phyloP scores from a whole-genome alignment of 1,284 basidiomycete genomes.

The Tilletia setariae region DNA sequence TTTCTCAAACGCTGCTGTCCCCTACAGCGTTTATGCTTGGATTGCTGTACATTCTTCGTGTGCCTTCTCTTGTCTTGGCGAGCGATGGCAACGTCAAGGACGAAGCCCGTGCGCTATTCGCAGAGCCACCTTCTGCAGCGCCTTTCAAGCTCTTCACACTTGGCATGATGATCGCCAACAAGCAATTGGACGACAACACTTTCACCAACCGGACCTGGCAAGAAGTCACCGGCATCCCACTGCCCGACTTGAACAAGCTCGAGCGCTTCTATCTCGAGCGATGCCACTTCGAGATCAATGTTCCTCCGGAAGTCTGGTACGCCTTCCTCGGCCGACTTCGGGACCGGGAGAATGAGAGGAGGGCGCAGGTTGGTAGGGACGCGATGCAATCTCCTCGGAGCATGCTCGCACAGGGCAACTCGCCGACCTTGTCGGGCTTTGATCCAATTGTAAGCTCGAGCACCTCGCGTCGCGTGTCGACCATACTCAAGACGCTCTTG shows the following conservation, averaged over 20 bases:
- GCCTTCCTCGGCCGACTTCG: conserved; percentile 37
- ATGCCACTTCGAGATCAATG: conserved; percentile 46
- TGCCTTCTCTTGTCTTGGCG: conserved; percentile 34
- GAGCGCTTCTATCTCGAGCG: conserved; percentile 49
- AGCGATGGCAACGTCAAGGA: conserved; percentile 34
- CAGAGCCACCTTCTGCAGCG: conserved; percentile 43
- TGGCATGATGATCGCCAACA: conserved; percentile 54
- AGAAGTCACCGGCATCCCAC: conserved; percentile 53
- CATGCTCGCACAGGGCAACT: not conserved
- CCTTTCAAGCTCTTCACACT: conserved; percentile 51
- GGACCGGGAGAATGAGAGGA: conserved; percentile 30
- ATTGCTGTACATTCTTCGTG: conserved; percentile 43
- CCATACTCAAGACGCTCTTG: conserved; percentile 16
- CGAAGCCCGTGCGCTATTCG: conserved; percentile 44
- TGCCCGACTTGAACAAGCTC: conserved; percentile 48
- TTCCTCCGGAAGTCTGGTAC: conserved; percentile 46
- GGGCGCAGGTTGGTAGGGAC: not conserved
- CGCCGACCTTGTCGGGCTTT: not conserved
- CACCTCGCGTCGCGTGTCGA: not conserved
- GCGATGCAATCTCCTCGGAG: not conserved
- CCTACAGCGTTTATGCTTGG: conserved; percentile 48
- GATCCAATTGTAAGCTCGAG: not conserved
- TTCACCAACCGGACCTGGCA: conserved; percentile 54
- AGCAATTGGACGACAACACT: conserved; percentile 54
- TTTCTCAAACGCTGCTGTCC: conserved; percentile 48